Evolutionary conservation across 108 stramenopile species (phyloP).

Genomic region (Chaetoceros muelleri): DNA sequence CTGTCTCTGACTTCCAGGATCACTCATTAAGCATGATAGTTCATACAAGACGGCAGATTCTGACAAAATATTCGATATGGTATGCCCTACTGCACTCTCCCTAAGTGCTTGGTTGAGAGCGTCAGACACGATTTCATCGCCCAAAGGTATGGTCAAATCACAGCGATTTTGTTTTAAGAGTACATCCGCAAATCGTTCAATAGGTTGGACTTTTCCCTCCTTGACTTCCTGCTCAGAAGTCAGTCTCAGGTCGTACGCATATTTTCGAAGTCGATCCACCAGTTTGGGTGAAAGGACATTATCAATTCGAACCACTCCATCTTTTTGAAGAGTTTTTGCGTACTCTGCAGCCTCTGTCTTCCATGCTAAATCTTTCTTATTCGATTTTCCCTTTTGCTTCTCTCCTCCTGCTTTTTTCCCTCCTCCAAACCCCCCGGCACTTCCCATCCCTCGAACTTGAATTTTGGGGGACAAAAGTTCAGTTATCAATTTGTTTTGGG

Average conservation of each 20-base stretch:
- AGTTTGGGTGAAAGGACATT: constrained; percentile 32
- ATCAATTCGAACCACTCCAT: constrained; percentile 71
- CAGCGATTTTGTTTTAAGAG: constrained; percentile 63
- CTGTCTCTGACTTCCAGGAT: constrained; percentile 66
- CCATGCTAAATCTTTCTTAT: constrained; percentile 8
- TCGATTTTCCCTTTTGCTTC: constrained; percentile 3
- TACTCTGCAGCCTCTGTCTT: constrained; percentile 43
- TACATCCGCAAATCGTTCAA: constrained; percentile 72
- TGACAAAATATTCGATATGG: constrained; percentile 33
- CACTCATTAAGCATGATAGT: constrained; percentile 55
- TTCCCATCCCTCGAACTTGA: constrained; percentile 29
- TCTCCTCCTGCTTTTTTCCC: not conserved
- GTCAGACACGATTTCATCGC: constrained; percentile 14
- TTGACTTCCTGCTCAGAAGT: constrained; percentile 29
- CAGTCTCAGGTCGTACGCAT: constrained; percentile 30
- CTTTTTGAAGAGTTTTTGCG: constrained; percentile 41
- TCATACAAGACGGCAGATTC: constrained; percentile 54
- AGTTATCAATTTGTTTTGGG: constrained; percentile 10
- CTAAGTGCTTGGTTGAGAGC: constrained; percentile 30
- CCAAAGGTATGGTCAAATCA: constrained; percentile 66
- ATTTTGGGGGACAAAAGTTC: constrained; percentile 8
- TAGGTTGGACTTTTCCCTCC: constrained; percentile 23
- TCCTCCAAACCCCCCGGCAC: constrained; percentile 37
- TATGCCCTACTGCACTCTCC: constrained; percentile 37
- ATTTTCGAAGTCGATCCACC: constrained; percentile 47